Evolutionary conservation across 768 basidiomycete species (phyloP).

Genomic region (Hebeloma cylindrosporum): DNA sequence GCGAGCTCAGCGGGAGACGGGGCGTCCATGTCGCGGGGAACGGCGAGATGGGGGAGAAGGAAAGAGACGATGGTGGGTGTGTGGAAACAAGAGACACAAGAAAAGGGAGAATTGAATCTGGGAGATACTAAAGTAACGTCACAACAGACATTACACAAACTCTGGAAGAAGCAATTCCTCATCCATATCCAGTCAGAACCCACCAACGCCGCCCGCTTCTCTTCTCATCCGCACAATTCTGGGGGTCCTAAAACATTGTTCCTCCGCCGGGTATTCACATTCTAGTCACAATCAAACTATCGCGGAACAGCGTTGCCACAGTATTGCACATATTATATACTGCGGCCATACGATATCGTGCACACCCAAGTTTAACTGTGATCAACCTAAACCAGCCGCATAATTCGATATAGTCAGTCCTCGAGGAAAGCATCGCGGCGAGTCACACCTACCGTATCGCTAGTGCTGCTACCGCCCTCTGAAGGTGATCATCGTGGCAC

Average conservation of each 20-base stretch:
- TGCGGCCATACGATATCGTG: not conserved
- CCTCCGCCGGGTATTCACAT: conserved; percentile 13
- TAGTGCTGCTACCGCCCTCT: too few relatives aligned
- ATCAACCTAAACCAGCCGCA: conserved; percentile 15
- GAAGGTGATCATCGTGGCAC: too few relatives aligned
- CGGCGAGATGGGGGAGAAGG: conserved; percentile 22
- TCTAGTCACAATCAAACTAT: conserved; percentile 14
- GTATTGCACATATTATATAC: conserved; percentile 6
- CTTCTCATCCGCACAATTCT: conserved; percentile 14
- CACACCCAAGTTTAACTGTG: conserved; percentile 14
- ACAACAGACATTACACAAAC: conserved; percentile 47
- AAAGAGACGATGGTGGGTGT: conserved; percentile 32
- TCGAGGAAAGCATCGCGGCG: conserved; percentile 8
- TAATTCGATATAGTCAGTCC: conserved; percentile 13
- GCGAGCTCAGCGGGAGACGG: conserved; percentile 41
- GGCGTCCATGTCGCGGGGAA: conserved; percentile 27
- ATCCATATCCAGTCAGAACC: conserved; percentile 33
- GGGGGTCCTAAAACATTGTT: conserved; percentile 11
- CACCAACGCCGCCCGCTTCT: conserved; percentile 23
- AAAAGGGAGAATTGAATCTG: conserved; percentile 26
- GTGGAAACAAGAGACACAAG: conserved; percentile 39
- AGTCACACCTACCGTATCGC: not conserved
- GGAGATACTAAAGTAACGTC: conserved; percentile 31
- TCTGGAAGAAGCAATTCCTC: conserved; percentile 44
- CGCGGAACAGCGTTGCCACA: conserved; percentile 21